phyloP scores from a whole-genome alignment of 148 eudicot species.

The Tetragonia tetragonoides region DNA sequence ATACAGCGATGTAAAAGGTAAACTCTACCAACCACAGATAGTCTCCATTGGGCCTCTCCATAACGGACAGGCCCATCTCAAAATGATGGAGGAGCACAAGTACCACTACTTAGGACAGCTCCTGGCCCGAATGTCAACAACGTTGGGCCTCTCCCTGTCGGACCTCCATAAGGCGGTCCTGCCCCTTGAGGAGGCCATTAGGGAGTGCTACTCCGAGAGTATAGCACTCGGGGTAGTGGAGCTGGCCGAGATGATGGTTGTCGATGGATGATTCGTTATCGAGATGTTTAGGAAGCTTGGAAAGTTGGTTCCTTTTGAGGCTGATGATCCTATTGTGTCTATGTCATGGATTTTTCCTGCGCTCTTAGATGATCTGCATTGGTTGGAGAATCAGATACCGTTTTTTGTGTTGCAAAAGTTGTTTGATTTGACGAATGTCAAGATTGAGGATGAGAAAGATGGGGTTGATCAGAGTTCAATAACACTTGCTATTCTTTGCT shows the following conservation, averaged over 20 bases:
- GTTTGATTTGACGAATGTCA: slow-evolving; percentile 40
- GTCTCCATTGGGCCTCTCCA: slow-evolving; percentile 79
- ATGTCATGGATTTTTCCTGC: slow-evolving; percentile 73
- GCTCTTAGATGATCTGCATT: slow-evolving; percentile 54
- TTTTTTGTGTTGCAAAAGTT: slow-evolving; percentile 53
- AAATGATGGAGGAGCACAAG: slow-evolving; percentile 79
- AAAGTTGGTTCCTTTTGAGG: slow-evolving; percentile 34
- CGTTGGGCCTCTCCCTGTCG: slow-evolving; percentile 25
- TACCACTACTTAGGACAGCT: slow-evolving; percentile 55
- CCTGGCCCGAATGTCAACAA: slow-evolving; percentile 21
- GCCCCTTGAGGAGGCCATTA: slow-evolving; percentile 40
- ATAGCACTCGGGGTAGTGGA: slow-evolving; percentile 27
- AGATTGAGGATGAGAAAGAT: not conserved
- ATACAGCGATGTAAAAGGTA: slow-evolving; percentile 46
- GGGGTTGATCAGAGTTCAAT: slow-evolving; percentile 14
- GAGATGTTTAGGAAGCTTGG: slow-evolving; percentile 66
- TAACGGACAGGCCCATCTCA: slow-evolving; percentile 40
- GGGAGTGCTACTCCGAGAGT: slow-evolving; percentile 60
- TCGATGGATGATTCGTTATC: slow-evolving; percentile 78
- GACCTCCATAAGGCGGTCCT: slow-evolving; percentile 39
- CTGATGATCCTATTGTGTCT: slow-evolving; percentile 56
- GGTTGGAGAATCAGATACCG: slow-evolving; percentile 80
- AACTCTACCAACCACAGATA: slow-evolving; percentile 56
- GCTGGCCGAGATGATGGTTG: slow-evolving; percentile 65
- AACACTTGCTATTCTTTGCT: slow-evolving; percentile 33